Conservation (phyloP, 306 rosid genomes). For the Gynostemma pentaphyllum region DNA sequence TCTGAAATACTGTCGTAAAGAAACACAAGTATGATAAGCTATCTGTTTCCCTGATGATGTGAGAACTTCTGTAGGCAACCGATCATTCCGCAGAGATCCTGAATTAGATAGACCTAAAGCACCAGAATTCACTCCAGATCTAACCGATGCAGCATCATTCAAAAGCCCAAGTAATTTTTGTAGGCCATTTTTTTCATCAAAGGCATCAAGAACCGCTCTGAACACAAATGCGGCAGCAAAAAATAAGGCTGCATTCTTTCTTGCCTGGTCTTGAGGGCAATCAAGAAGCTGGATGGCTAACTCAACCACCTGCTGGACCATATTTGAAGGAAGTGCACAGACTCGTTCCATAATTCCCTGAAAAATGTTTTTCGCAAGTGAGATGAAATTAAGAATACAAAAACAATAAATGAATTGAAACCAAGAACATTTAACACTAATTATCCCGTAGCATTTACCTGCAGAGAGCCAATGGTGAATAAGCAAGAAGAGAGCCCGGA, state of each 20-base stretch:
- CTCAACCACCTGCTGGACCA: conserved; percentile 70
- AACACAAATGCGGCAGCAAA: conserved; percentile 92
- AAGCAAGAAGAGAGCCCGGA: conserved; percentile 90
- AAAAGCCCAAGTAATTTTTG: conserved; percentile 68
- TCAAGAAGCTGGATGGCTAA: conserved; percentile 85
- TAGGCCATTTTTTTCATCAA: conserved; percentile 85
- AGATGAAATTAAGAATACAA: background rate
- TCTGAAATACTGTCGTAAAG: conserved; percentile 86
- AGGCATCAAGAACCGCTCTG: conserved; percentile 93
- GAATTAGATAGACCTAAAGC: conserved; percentile 49
- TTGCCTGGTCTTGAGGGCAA: conserved; percentile 85
- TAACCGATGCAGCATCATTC: conserved; percentile 77
- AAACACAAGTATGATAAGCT: conserved; percentile 90
- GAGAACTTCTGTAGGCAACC: conserved; percentile 74
- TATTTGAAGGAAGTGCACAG: conserved; percentile 87
- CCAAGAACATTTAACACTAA: background rate
- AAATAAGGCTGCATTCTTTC: conserved; percentile 85
- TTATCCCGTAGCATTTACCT: no score
- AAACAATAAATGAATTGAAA: background rate
- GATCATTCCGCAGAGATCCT: conserved; percentile 74
- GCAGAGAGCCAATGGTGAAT: conserved; percentile 88
- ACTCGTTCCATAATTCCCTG: conserved; percentile 98
- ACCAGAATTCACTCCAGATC: conserved; percentile 86
- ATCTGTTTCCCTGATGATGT: conserved; percentile 95
- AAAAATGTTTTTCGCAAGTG: background rate